Percentiles rank a stretch among this genome's conserved stretches.
phyloP scores from a whole-genome alignment of 805 yeast species.

The Candida silvicultrix region DNA sequence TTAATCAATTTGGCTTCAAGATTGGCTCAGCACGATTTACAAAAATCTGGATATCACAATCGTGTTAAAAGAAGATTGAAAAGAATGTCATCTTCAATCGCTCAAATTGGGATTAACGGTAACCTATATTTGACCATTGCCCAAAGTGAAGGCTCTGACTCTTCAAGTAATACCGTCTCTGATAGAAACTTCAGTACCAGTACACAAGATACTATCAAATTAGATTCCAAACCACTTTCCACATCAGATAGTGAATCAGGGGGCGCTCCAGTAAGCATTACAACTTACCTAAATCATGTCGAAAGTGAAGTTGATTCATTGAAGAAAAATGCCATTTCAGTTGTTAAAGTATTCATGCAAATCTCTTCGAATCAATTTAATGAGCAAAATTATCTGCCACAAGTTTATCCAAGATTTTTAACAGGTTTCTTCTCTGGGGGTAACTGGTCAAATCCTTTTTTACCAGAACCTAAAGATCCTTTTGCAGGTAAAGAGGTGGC shows the following conservation, averaged over 20 bases:
- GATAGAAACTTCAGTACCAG: constrained; percentile 11
- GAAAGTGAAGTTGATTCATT: constrained; percentile 33
- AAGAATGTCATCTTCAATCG: constrained; percentile 45
- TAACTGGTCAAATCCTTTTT: constrained; percentile 71
- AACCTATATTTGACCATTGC: constrained; percentile 41
- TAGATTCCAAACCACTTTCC: constrained; percentile 2
- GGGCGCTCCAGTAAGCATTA: not conserved
- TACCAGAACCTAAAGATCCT: constrained; percentile 29
- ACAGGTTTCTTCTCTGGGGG: constrained; percentile 68
- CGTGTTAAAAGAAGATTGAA: constrained; percentile 44
- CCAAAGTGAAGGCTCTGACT: constrained; percentile 2
- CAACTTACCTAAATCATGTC: constrained; percentile 29
- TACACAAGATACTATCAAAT: constrained; percentile 18
- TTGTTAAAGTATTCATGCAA: constrained; percentile 25
- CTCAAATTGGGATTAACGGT: constrained; percentile 62
- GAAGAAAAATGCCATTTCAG: constrained; percentile 23
- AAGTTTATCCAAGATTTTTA: constrained; percentile 63
- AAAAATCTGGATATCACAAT: constrained; percentile 37
- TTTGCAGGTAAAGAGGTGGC: constrained; percentile 20
- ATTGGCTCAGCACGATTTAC: constrained; percentile 44
- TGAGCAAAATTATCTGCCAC: constrained; percentile 38
- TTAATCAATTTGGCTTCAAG: constrained; percentile 50
- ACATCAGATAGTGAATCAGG: constrained; percentile 2
- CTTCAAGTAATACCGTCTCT: not conserved
- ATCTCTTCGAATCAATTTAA: constrained; percentile 22